Conservation (phyloP, 768 basidiomycete species). For the Rubroboletus pulcherrimus region DNA sequence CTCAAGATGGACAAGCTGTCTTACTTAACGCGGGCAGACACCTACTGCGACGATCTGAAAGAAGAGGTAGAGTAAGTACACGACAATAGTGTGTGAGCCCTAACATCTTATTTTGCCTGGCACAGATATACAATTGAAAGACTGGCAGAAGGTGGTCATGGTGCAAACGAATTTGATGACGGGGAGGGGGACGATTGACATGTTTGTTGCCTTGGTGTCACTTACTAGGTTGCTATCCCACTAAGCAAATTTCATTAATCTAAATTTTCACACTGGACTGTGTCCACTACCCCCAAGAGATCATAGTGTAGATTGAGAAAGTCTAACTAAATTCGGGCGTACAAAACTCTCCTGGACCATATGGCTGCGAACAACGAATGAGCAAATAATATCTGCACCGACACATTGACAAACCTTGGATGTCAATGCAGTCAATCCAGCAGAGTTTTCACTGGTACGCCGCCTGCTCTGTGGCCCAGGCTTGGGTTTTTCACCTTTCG, state of each 20-base stretch:
- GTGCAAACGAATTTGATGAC: constrained; percentile 70
- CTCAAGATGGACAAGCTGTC: background rate
- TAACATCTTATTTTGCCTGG: constrained; percentile 7
- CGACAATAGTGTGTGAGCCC: background rate
- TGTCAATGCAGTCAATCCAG: constrained; percentile 77
- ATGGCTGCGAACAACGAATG: constrained; percentile 54
- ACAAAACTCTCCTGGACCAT: constrained; percentile 91
- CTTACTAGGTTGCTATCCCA: background rate
- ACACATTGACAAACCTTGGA: constrained; percentile 51
- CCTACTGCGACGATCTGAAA: constrained; percentile 81
- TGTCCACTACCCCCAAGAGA: background rate
- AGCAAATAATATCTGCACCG: background rate
- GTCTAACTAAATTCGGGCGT: constrained; percentile 76
- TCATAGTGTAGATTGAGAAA: background rate
- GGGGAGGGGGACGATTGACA: constrained; percentile 78
- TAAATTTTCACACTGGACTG: background rate
- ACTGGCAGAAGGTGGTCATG: constrained; percentile 72
- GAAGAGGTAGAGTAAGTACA: constrained; percentile 75
- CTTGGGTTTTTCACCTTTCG: constrained; percentile 81
- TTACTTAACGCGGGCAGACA: constrained; percentile 43
- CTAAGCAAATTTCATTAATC: background rate
- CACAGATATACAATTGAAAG: constrained; percentile 64
- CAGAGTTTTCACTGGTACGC: constrained; percentile 88
- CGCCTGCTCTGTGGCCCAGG: constrained; percentile 91
- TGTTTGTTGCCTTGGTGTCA: background rate